Conservation (phyloP, 768 basidiomycete species). For the Xerocomus spinulosus region DNA sequence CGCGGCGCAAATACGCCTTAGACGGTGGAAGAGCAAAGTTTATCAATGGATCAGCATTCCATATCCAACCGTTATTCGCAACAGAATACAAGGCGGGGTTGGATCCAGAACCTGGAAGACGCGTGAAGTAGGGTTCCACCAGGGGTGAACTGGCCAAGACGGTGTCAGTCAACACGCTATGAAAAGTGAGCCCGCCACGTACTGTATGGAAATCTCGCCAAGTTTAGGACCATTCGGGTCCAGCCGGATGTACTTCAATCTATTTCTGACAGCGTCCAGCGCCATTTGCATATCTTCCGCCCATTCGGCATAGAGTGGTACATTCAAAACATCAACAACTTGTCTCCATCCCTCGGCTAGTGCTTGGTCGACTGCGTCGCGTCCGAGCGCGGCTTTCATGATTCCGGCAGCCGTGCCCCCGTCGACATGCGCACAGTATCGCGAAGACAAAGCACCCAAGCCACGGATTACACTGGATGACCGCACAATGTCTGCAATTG, state of each 20-base stretch:
- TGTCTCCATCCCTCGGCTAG: conserved; percentile 70
- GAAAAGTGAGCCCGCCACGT: conserved; percentile 30
- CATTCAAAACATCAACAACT: conserved; percentile 84
- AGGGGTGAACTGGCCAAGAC: conserved; percentile 60
- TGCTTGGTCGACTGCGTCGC: conserved; percentile 44
- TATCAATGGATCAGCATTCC: conserved; percentile 88
- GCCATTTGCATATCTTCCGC: conserved; percentile 76
- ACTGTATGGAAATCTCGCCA: conserved; percentile 75
- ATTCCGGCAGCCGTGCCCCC: conserved; percentile 67
- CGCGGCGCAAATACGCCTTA: conserved; percentile 90
- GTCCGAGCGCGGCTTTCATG: conserved; percentile 60
- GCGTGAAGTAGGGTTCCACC: conserved; percentile 91
- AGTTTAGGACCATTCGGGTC: conserved; percentile 80
- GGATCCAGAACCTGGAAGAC: conserved; percentile 57
- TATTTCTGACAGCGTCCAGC: conserved; percentile 66
- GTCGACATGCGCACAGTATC: conserved; percentile 66
- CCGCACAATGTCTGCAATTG: conserved; percentile 64
- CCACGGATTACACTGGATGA: conserved; percentile 51
- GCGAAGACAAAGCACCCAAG: conserved; percentile 54
- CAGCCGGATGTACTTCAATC: conserved; percentile 76
- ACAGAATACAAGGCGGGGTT: conserved; percentile 62
- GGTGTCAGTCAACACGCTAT: conserved; percentile 7
- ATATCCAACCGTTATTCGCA: conserved; percentile 99
- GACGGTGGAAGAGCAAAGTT: conserved; percentile 93
- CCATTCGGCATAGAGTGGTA: conserved; percentile 83